Base-by-base conservation (phyloP, 2,329 filamentous ascomycete species). In the Pseudogymnoascus destructans region DNA sequence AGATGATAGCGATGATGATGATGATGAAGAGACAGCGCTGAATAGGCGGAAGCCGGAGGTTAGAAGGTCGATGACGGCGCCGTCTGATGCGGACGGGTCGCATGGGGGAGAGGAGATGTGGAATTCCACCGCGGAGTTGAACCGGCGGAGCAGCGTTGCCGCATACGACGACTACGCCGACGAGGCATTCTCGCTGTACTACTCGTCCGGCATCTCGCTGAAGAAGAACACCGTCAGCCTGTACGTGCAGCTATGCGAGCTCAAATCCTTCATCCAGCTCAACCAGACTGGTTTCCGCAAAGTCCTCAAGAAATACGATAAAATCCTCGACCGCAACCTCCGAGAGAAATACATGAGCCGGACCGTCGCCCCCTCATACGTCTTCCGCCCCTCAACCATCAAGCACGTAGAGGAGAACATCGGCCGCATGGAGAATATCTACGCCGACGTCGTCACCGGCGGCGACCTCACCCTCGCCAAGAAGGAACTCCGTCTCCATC, bases 251-350 rank as follows among this genome's bases (percentile, higher is more conserved):
- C 76, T 97, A 15, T 96, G 92, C 73, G 93, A 96, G 71, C 81
- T 98, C 66, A 95, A 95, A 69, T 97, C 92, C 1, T 98, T 91
- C 68, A 85, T 91, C 58, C 92, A 97, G 73, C 81, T 98, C 62
- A 98, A 98, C 77, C 87, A 87, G 73, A 98, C 93, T 0, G 93
- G 93, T 10, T 98, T 98, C 73, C 82, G 85, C 67, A 98, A 98
- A 73, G 91, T 95, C 0, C 74, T 97, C 64, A 98, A 98, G 74
- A 98, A 98, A 72, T 98, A 93, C 68, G 93, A 98, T 77, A 98
- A 98, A 76, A 97, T 87, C 59, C 74, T 95, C 59, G 86, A 96
- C 71, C 85, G 85, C 63, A 85, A 85, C 65, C 76, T 97, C 58
- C 90, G 92, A 64, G 75, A 80, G 11, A 75, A 78, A 49, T 98